These are phyloP conservation scores for Mycosphaerelloides madeirae DNA, from an alignment of 2,329 filamentous ascomycete genomes.

Conservation along the genomic window DNA sequence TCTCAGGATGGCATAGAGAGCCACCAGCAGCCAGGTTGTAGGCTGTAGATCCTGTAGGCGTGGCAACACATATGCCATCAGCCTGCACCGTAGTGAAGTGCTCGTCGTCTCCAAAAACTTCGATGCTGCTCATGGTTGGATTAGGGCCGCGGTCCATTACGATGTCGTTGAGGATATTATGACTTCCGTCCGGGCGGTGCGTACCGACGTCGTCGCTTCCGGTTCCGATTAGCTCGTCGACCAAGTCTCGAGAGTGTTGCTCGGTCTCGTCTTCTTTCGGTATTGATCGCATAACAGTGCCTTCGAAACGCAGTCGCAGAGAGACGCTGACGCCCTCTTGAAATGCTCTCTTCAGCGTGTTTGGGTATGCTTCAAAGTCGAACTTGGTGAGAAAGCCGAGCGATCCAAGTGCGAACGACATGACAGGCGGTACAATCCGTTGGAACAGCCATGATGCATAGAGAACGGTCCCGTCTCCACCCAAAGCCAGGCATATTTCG, in stretches of 20 bases:
- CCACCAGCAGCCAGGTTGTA: constrained; percentile 97
- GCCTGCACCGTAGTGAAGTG: constrained; percentile 92
- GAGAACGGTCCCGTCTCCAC: constrained; percentile 90
- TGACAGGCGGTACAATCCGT: constrained; percentile 83
- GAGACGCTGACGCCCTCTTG: constrained; percentile 82
- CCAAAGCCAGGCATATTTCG: constrained; percentile 79
- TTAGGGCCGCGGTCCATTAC: constrained; percentile 93
- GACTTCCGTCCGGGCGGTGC: constrained; percentile 76
- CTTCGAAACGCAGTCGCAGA: constrained; percentile 83
- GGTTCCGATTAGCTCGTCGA: constrained; percentile 85
- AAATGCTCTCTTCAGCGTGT: constrained; percentile 68
- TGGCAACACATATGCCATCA: constrained; percentile 89
- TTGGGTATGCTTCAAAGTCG: constrained; percentile 71
- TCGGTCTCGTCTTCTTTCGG: constrained; percentile 36
- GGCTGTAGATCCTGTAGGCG: constrained; percentile 88
- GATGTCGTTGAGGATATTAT: constrained; percentile 93
- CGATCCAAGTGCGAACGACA: constrained; percentile 87
- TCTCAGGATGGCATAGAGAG: constrained; percentile 90
- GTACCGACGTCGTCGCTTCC: constrained; percentile 79
- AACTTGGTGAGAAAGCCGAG: constrained; percentile 96
- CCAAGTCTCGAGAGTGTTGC: constrained; percentile 58
- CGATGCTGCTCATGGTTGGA: constrained; percentile 85
- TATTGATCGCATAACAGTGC: constrained; percentile 81
- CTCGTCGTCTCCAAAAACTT: constrained; percentile 91
- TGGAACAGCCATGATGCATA: constrained; percentile 98